phyloP scores from a whole-genome alignment of 2,329 filamentous ascomycete species.

The Talaromyces islandicus region DNA sequence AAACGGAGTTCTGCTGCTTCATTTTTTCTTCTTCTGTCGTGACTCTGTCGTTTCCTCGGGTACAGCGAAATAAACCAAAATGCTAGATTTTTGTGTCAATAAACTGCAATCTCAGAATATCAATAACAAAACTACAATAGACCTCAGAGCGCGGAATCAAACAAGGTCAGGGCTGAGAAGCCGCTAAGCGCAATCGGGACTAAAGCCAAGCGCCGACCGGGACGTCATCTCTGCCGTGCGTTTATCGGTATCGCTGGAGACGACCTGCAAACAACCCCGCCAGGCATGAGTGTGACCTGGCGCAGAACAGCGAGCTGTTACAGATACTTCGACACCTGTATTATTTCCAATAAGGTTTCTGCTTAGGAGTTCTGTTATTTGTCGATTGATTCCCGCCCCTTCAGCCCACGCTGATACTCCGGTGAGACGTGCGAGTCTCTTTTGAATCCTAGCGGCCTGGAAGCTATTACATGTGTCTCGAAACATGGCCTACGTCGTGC shows the following conservation, averaged over 20 bases:
- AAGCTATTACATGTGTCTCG: background rate
- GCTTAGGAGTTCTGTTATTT: background rate
- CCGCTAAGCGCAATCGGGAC: background rate
- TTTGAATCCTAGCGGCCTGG: background rate
- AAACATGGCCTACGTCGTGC: constrained; percentile 86
- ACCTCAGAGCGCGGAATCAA: background rate
- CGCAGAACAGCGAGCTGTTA: background rate
- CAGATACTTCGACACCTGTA: background rate
- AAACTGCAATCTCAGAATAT: background rate
- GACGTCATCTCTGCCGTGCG: constrained; percentile 2
- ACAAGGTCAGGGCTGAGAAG: background rate
- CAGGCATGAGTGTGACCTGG: background rate
- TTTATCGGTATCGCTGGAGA: constrained; percentile 2
- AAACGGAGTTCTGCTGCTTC: background rate
- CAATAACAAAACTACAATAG: background rate
- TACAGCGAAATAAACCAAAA: background rate
- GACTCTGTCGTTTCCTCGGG: background rate
- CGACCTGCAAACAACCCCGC: background rate
- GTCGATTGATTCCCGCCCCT: background rate
- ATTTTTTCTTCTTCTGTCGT: background rate
- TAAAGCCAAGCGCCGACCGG: background rate
- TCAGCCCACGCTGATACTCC: background rate
- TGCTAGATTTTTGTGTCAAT: background rate
- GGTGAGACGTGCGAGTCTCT: background rate
- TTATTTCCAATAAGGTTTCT: background rate